Evolutionary conservation across 108 stramenopile genomes (phyloP).

Genomic region (Seminavis robusta): DNA sequence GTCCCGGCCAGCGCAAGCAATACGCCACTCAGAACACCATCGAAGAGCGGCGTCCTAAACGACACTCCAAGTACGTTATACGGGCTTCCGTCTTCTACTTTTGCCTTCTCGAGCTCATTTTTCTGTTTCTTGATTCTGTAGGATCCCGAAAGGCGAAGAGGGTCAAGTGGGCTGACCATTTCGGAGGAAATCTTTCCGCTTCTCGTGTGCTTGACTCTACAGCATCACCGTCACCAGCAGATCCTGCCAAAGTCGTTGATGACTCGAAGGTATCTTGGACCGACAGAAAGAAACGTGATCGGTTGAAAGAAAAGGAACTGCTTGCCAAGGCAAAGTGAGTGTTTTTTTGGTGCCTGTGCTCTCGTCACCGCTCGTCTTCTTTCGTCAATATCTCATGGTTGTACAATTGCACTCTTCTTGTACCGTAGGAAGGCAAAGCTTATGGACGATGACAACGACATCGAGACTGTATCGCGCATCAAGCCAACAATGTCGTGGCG

Average conservation of each 20-base stretch:
- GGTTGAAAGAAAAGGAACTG: slow-evolving; percentile 70
- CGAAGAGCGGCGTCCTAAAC: no score
- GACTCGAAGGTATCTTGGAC: slow-evolving; percentile 51
- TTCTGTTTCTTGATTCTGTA: not conserved
- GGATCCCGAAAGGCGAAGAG: slow-evolving; percentile 40
- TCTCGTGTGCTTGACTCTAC: slow-evolving; percentile 26
- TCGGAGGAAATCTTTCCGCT: slow-evolving; percentile 52
- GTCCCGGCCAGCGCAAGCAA: slow-evolving; percentile 5
- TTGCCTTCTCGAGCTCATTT: not conserved
- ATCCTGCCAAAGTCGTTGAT: not conserved
- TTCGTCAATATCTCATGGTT: not conserved
- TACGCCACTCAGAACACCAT: slow-evolving; percentile 15
- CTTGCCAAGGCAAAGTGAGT: slow-evolving; percentile 71
- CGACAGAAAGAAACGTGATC: slow-evolving; percentile 63
- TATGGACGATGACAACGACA: slow-evolving; percentile 55
- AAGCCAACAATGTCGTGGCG: slow-evolving; percentile 49
- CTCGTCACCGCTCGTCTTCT: no score
- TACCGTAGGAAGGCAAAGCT: slow-evolving; percentile 52
- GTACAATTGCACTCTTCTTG: not conserved
- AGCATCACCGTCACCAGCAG: slow-evolving; percentile 3
- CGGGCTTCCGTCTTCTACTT: not conserved
- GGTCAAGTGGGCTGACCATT: slow-evolving; percentile 79
- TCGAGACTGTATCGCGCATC: slow-evolving; percentile 36
- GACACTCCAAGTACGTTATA: slow-evolving; percentile 1
- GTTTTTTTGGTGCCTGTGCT: not conserved